Evolutionary conservation across 768 basidiomycete genomes (phyloP), one percentile per base, ranked within the genome.

Genomic region (Amanita brunnescens): DNA sequence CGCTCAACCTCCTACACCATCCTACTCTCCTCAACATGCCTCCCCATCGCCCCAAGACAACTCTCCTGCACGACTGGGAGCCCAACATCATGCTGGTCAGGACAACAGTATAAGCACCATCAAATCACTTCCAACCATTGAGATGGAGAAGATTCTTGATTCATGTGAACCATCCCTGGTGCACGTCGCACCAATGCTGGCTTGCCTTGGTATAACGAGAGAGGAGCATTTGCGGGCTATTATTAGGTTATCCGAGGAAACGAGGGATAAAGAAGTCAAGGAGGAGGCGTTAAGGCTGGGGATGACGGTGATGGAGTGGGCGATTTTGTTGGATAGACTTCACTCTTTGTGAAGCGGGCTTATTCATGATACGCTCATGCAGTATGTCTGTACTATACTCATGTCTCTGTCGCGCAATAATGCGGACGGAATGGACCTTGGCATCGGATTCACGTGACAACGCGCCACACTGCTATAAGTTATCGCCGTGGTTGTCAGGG

Each of bases 301-400:
- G 1, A 70, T 88, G 46, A 86, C 84, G 0, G 72, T 85, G 6
- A 70, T 88, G 66, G 86, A 88, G 58, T 88, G 86, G 86, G 86
- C 86, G 18, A 83, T 87, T 58, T 68, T 88, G 58, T 63, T 88
- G 52, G 86, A 88, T 64, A 78, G 69, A 59, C 61, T 86, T 55
- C 77, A 76, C 55, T 67, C 53, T 2, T 41, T 70, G 38, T 67
- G 50, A 54, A 9, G 4, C 14, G 13, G 12, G 4, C 5, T 35
- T 13, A n/a, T 35, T n/a, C 35, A 5, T 35, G 2, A 13, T 14
- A 38, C 37, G 14, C 37, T 38, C 20, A 12, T 38, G 37, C 37
- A 6, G 20, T 12, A 10, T 38, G 20, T 4, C 3, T 20, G 14
- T 38, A 20, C 37, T n/a, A n/a, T 38, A 20, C 20, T n/a, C 20